Percentiles rank a stretch among this genome's conserved stretches.
phyloP scores from a whole-genome alignment of 768 basidiomycete genomes.

The Atractiella rhizophila region DNA sequence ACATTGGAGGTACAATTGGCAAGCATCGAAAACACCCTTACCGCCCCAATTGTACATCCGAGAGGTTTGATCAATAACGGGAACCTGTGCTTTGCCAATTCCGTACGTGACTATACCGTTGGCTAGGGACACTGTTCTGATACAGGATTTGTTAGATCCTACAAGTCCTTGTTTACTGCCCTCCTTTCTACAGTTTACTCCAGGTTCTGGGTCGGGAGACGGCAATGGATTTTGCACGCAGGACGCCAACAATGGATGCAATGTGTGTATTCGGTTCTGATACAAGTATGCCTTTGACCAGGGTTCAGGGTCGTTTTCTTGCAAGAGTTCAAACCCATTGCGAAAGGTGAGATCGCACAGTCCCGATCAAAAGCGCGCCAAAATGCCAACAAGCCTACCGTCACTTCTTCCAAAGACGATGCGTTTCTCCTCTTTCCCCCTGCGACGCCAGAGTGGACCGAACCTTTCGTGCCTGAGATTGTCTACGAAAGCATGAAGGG shows the following conservation, averaged over 20 bases:
- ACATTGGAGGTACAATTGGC: conserved; percentile 2
- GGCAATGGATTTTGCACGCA: conserved; percentile 22
- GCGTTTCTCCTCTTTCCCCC: too few species aligned
- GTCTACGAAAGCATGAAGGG: conserved; percentile 82
- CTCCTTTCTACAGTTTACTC: conserved; percentile 61
- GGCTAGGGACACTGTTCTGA: not conserved
- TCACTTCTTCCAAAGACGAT: too few species aligned
- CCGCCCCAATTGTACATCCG: conserved; percentile 29
- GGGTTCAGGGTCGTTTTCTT: conserved; percentile 32
- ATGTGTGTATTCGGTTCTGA: conserved; percentile 20
- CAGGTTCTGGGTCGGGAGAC: conserved; percentile 38
- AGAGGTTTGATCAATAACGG: conserved; percentile 78
- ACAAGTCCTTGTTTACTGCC: conserved; percentile 66
- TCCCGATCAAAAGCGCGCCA: too few species aligned
- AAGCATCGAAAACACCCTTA: conserved; percentile 9
- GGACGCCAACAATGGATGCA: conserved; percentile 25
- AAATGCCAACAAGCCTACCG: too few species aligned
- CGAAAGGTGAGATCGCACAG: not conserved
- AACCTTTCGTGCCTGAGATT: conserved; percentile 58
- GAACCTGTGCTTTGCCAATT: conserved; percentile 95
- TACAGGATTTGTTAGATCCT: conserved; percentile 27
- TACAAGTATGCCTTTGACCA: conserved; percentile 12
- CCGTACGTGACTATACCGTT: conserved; percentile 23
- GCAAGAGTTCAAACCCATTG: conserved; percentile 34
- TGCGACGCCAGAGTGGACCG: conserved; percentile 13